Evolutionary conservation across 805 yeast genomes (phyloP), one percentile per base, ranked within the genome.

Genomic region (Pichia thaimueangensis): DNA sequence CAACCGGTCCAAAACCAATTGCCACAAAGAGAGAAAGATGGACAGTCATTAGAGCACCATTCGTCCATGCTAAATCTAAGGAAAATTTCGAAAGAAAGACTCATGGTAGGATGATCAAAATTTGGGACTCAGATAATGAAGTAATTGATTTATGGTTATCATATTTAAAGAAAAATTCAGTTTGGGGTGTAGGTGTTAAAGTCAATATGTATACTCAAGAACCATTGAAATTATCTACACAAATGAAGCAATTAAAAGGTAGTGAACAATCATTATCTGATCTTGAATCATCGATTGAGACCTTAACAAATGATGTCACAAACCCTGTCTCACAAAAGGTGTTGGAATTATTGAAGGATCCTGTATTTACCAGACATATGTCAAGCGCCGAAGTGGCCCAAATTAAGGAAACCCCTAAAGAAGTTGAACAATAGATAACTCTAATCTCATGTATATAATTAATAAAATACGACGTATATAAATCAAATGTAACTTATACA

Each of bases 61-160:
- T 93, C 61, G 96, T 85, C 17, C 93, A 86, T 58, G 95, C 97
- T 40, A 89, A 88, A 62, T 74, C 93, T 9, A 93, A 93, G 67
- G 95, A 91, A 68, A 93, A 91, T 70, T 93, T 85, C 65, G 85
- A 86, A 68, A 80, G 97, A 68, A 73, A 76, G 37, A 93, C 97
- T 1, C 85, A 78, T 61, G 78, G 82, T 54, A 77, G 95, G 48
- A 61, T 75, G 47, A 69, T 93, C 50, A 73, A 71, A 51, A 84
- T 87, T 23, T 88, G 77, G 72, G 97, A 93, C 62, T 76, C 96
- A 15, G 80, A 84, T 45, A 82, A 89, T 1, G 95, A 86, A 57
- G 82, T 84, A 5, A 68, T 93, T 33, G 95, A 93, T 60, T 65
- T 85, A 39, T 80, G 88, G 78, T 69, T 91, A 43, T 77, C 93